Evolutionary conservation across 331 rosid genomes (phyloP), one percentile per base, ranked within the genome.

Genomic region (Stylosanthes scabra): DNA sequence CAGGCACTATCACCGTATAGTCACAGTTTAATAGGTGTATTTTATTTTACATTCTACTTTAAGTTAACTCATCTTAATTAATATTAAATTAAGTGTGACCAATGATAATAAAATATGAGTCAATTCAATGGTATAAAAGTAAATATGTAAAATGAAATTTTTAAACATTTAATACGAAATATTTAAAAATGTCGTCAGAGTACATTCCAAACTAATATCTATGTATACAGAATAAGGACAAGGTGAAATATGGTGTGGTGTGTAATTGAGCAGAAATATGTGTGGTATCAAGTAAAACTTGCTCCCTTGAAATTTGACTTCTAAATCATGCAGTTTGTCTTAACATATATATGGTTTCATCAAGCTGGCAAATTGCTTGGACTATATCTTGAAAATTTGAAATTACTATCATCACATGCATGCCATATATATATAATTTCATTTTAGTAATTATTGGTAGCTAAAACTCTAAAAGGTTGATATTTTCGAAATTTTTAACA

Each of bases 231-330:
- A 34, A 54, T 56, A 82, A 58, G 65, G 72, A 80, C 68, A 76
- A 76, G 70, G 59, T 14, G 59, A 72, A 45, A 60, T 55, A 63
- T 75, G 77, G 40, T 72, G 83, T 79, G 83, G 83, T 74, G 74
- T 68, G 68, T 57, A 66, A 76, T 65, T 46, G 83, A 47, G 73
- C 81, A 80, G 78, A 80, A 61, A 40, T 70, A 65, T 52, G 41
- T 77, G 88, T 84, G 85, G 88, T 73, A 75, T 70, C 16, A 28
- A 63, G 79, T 65, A 74, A 78, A 80, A 72, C 82, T 40, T 63
- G 51, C 51, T 59, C 58, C 40, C 9, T 58, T 41, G 31, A 68
- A 72, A 66, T 81, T 77, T 77, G 85, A 82, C 76, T 67, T 59
- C 63, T 59, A 54, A 57, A 74, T 50, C 59, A 63, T 16, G 50